These are phyloP conservation scores for Paraphoma chrysanthemicola DNA, from an alignment of 2,329 filamentous ascomycete genomes.

Conservation along the genomic window DNA sequence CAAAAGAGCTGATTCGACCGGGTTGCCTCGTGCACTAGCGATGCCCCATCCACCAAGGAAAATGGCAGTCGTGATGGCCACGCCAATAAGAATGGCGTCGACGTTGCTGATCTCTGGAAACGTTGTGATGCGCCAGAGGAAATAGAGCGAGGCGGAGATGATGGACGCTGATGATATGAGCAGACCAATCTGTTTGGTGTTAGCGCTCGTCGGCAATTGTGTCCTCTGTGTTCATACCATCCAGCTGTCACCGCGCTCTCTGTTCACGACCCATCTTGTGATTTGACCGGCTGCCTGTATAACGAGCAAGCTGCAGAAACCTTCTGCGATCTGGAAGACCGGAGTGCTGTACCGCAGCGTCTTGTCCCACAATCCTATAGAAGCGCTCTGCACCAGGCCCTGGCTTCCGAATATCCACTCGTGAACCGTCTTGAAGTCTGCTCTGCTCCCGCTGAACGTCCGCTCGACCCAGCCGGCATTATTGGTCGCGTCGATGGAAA, in stretches of 20 bases:
- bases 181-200: conserved; percentile 75
- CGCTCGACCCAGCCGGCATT: conserved; percentile 78
- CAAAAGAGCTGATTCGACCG: conserved; percentile 90
- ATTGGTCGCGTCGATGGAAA: conserved; percentile 85
- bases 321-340: conserved; percentile 91
- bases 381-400: conserved; percentile 79
- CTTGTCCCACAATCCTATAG: conserved; percentile 88
- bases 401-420: conserved; percentile 91
- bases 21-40: conserved; percentile 89
- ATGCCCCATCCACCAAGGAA: conserved; percentile 95
- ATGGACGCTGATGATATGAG: conserved; percentile 87
- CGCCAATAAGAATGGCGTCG: conserved; percentile 90
- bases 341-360: conserved; percentile 88
- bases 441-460: conserved; percentile 73
- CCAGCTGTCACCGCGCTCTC: conserved; percentile 93
- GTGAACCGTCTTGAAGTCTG: conserved; percentile 69
- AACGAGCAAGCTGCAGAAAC: conserved; percentile 94
- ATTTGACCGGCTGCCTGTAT: conserved; percentile 96
- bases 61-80: conserved; percentile 88
- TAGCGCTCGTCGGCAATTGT: conserved; percentile 28
- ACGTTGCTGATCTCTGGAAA: conserved; percentile 94
- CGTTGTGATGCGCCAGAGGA: conserved; percentile 91
- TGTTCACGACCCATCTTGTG: conserved; percentile 92
- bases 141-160: conserved; percentile 93
- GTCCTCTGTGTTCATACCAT: conserved; percentile 68